Conservation (phyloP, 805 yeast genomes). For the Wickerhamiella parazyma region DNA sequence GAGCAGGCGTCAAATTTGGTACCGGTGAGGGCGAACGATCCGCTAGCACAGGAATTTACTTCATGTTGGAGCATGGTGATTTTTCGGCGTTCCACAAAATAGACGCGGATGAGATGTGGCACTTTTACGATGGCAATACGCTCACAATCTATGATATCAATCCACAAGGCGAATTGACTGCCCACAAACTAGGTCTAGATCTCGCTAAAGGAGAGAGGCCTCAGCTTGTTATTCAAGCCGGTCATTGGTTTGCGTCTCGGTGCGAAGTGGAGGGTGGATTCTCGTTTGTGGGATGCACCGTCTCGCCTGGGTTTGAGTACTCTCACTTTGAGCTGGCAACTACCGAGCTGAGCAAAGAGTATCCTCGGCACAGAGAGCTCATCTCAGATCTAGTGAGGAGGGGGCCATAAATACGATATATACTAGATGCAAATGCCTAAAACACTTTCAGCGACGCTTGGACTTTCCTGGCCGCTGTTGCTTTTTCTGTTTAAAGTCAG, state of each 20-base stretch:
- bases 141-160: background rate
- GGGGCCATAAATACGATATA: background rate
- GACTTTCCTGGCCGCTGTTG: conserved; percentile 1
- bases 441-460: conserved; percentile 8
- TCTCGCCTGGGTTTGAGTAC: conserved; percentile 3
- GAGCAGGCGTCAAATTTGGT: background rate
- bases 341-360: background rate
- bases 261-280: background rate
- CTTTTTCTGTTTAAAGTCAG: conserved; percentile 43
- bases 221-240: background rate
- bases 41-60: conserved; percentile 1
- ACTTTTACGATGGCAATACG: background rate
- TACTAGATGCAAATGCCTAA: background rate
- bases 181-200: conserved; percentile 2
- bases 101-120: conserved; percentile 4
- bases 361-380: background rate
- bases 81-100: conserved; percentile 1
- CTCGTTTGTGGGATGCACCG: conserved; percentile 1
- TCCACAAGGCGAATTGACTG: background rate
- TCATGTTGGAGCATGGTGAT: conserved; percentile 1
- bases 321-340: conserved; percentile 1
- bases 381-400: background rate
- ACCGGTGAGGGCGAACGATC: background rate
- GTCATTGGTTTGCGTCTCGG: conserved; percentile 3
- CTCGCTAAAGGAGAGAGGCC: background rate